phyloP scores from a whole-genome alignment of 257 asterid species.

The Eucommia ulmoides region DNA sequence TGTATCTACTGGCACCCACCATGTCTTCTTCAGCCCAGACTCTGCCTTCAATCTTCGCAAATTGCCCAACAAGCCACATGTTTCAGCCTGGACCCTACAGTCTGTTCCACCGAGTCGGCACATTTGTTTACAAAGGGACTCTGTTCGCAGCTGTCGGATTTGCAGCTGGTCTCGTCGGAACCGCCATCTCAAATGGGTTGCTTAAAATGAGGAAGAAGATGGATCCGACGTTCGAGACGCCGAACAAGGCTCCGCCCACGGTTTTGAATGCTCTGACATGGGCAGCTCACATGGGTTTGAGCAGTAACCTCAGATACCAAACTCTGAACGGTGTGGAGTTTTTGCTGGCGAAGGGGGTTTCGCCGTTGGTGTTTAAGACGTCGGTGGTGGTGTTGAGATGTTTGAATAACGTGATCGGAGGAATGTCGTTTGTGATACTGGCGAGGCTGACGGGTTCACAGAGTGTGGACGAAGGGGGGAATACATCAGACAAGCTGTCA shows the following conservation, averaged over 20 bases:
- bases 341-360: conserved; percentile 47
- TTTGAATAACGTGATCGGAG: conserved; percentile 76
- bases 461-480: conserved; percentile 26
- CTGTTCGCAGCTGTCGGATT: conserved; percentile 74
- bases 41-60: conserved; percentile 59
- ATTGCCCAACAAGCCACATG: conserved; percentile 80
- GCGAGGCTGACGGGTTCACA: conserved; percentile 90
- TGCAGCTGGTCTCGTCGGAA: conserved; percentile 78
- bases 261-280: conserved; percentile 67
- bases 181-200: conserved; percentile 77
- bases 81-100: conserved; percentile 67
- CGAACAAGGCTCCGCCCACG: conserved; percentile 74
- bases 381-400: conserved; percentile 70
- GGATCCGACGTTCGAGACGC: conserved; percentile 77
- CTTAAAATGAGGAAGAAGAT: conserved; percentile 62
- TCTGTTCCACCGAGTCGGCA: conserved; percentile 46
- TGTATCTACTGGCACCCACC: conserved; percentile 88
- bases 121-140: conserved; percentile 68
- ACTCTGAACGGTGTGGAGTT: conserved; percentile 72
- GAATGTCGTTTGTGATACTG: conserved; percentile 68
- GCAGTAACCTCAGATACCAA: conserved; percentile 81
- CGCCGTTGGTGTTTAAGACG: conserved; percentile 51
- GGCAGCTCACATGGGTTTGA: conserved; percentile 87
- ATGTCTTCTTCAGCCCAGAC: conserved; percentile 26
- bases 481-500: conserved; percentile 2